Base-by-base conservation (phyloP, 208 protist species). In the Trypanosoma vivax region DNA sequence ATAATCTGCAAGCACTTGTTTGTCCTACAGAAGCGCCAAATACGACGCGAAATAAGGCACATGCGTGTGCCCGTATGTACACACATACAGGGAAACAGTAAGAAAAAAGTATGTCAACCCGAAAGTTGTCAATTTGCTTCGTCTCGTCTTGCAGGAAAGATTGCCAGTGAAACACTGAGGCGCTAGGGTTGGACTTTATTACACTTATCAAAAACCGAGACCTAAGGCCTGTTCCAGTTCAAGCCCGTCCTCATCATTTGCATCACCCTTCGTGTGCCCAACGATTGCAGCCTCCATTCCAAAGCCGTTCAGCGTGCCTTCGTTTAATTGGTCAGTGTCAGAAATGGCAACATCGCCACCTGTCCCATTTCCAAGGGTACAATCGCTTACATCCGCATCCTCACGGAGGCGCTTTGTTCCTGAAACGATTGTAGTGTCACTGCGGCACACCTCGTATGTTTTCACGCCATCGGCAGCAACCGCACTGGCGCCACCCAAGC, bases 151-250 rank as follows among this genome's bases (percentile, higher is more conserved):
- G 21, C 39, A 35, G 46, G 14, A 5, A 16, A 18, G 18, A 37
- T 24, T 41, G 3, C 29, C 6, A 35, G 27, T 31, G 41, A 69
- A 39, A 33, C 16, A 24, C 33, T 23, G 23, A 14, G 18, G 28
- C 16, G 24, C 46, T 21, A 48, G 46, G 11, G 27, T 14, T 10
- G 16, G 31, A 39, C 14, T 16, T 18, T 14, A 23, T 4, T 23
- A 18, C 11, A 39, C 14, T 35, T 39, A 16, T 65, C 57, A 92
- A 68, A 92, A 92, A 29, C 83, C 84, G 0, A 92, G 70, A 9
- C 84, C 84, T 3, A 92, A 68, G 0, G 79, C 78, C 52, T 83
- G 68, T 28, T 62, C 55, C 25, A 62, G 34, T 39, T 88, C 83
- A 11, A 88, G 69, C 47, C 86, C 74, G 19, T 85, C 76, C 14